Evolutionary conservation across 2,329 filamentous ascomycete species (phyloP).

Genomic region (Paecilomyces formosus): DNA sequence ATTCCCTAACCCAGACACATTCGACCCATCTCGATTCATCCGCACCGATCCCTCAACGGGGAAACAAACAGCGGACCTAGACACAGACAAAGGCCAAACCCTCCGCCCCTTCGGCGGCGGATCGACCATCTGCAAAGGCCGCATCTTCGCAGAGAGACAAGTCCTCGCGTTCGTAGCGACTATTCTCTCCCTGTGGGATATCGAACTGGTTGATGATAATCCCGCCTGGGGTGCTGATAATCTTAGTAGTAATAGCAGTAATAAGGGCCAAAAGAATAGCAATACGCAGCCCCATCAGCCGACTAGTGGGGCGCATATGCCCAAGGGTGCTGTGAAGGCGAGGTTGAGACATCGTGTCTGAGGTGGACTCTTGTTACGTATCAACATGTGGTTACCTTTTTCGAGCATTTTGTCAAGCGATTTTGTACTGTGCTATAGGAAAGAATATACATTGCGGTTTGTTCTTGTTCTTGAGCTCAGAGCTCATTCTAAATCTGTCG

Average conservation of each 20-base stretch:
- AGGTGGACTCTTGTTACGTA: not conserved
- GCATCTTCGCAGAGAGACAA: conserved; percentile 44
- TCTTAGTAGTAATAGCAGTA: too few species aligned
- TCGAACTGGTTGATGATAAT: conserved; percentile 38
- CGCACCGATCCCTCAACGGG: conserved; percentile 29
- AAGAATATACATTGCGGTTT: too few species aligned
- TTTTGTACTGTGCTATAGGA: too few species aligned
- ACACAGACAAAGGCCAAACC: conserved; percentile 22
- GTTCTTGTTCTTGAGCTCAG: too few species aligned
- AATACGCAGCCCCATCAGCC: conserved; percentile 43
- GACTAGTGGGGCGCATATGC: conserved; percentile 44
- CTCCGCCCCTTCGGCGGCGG: conserved; percentile 46
- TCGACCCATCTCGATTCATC: conserved; percentile 42
- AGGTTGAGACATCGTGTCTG: conserved; percentile 41
- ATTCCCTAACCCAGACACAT: conserved; percentile 35
- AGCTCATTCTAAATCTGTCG: too few species aligned
- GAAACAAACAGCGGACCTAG: conserved; percentile 27
- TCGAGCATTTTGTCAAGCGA: too few species aligned
- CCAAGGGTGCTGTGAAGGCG: conserved; percentile 47
- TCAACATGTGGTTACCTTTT: too few species aligned
- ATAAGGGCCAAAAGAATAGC: conserved; percentile 28
- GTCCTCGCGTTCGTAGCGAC: conserved; percentile 45
- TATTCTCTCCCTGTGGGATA: conserved; percentile 50
- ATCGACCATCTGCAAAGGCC: conserved; percentile 42
- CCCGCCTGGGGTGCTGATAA: too few species aligned